Base-by-base conservation (phyloP, 2,329 filamentous ascomycete species). In the Ceratocystis albifundus region DNA sequence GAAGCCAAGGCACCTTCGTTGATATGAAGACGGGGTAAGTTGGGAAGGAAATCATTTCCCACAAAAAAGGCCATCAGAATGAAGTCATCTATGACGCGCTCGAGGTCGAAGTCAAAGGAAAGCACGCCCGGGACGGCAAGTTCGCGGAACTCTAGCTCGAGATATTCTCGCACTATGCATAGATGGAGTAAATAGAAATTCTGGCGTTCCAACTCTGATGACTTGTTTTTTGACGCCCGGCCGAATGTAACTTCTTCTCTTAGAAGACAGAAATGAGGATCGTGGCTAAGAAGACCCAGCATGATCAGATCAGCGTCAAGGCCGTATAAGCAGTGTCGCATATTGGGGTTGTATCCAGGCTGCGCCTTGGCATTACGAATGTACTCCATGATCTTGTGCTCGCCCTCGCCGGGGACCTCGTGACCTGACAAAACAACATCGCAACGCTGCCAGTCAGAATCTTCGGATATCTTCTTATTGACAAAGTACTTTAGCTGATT, bases 381-480 rank as follows among this genome's bases (percentile, higher is more conserved):
- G 76, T 99, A 99, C 77, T 99, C 95, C 94, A 99, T 99, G 77
- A 99, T 96, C 79, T 99, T 99, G 80, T 99, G 94, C 77, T 99
- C 94, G 72, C 94, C 94, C 77, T 99, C 95, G 72, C 94, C 94
- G 5, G 94, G 94, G 30, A 97, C 93, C 76, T 99, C 95, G 74
- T 99, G 95, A 65, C 95, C 94, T 4, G 94, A 99, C 68, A 99
- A 82, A 65, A 99, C 91, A 71, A 99, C 87, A 74, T 97, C 92
- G 70, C 95, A 94, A 68, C 89, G 89, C 77, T 99, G 94, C 94
- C 94, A 99, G 72, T 99, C 94, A 61, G 87, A 85, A 75, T 99
- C 94, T 75, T 99, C 93, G 1, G 91, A 94, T 10, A 99, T 87
- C 77, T 99, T 99, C 78, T 99, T 99, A 80, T 90, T 96, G 80